A percentile compares a stretch with the other conserved stretches of the same genome.
Evolutionary conservation across 768 basidiomycete genomes (phyloP).

Genomic region (Mrakia blollopis): DNA sequence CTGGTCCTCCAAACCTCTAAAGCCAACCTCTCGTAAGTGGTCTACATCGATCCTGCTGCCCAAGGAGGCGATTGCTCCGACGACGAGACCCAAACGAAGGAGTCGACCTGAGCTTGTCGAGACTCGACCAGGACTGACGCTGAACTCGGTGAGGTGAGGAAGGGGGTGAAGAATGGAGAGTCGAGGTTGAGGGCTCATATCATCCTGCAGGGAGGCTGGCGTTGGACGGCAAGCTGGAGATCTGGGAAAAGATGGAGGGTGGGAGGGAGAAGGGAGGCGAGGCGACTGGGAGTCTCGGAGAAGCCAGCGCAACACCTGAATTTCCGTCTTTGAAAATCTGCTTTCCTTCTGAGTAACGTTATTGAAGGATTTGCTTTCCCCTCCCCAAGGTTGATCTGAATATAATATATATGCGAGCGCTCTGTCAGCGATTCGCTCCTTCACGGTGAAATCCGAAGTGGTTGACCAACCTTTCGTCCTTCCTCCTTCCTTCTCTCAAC

Average conservation of each 20-base stretch:
- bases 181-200: neutral
- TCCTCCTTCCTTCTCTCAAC: neutral
- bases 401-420: too few relatives aligned
- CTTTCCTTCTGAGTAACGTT: too few relatives aligned
- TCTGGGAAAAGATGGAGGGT: neutral
- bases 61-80: neutral
- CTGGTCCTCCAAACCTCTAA: too few relatives aligned
- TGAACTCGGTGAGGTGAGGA: conserved; percentile 12
- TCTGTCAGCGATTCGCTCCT: neutral
- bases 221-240: neutral
- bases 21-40: too few relatives aligned
- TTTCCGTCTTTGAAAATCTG: too few relatives aligned
- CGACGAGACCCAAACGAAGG: neutral
- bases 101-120: neutral
- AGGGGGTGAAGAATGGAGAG: conserved; percentile 7
- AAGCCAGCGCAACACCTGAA: too few relatives aligned
- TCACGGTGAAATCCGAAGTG: neutral
- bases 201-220: neutral
- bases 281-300: too few relatives aligned
- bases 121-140: neutral
- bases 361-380: too few relatives aligned
- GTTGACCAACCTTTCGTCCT: neutral
- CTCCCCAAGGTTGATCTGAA: too few relatives aligned
- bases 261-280: neutral
- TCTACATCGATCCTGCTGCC: neutral